A percentile compares a stretch with the other conserved stretches of the same genome.
These are phyloP conservation scores for Globisporangium nodosum DNA, from an alignment of 352 stramenopile species.

Conservation along the genomic window DNA sequence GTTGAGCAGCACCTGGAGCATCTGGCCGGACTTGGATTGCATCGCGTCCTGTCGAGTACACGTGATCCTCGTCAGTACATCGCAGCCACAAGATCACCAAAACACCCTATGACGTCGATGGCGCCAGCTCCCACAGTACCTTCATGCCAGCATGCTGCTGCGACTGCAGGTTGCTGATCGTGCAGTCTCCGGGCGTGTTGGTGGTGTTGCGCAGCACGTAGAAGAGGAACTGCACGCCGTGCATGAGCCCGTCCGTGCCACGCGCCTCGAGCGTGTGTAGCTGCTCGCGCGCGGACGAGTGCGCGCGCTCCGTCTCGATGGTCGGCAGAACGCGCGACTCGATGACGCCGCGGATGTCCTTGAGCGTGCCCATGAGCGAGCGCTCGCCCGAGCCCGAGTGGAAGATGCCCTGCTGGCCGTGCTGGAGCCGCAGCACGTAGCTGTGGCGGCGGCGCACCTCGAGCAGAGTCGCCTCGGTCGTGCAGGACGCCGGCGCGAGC, in stretches of 20 bases:
- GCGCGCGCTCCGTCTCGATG: constrained; percentile 76
- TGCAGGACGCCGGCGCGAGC: constrained; percentile 66
- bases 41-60: constrained; percentile 50
- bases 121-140: constrained; percentile 3
- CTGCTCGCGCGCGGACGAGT: constrained; percentile 78
- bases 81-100: not conserved
- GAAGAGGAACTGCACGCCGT: constrained; percentile 84
- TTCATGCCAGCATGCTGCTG: constrained; percentile 83
- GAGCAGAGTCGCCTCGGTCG: constrained; percentile 69
- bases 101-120: not conserved
- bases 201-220: constrained; percentile 82
- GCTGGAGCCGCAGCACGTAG: constrained; percentile 73
- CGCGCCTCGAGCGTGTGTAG: constrained; percentile 72
- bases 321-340: constrained; percentile 68
- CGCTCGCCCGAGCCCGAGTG: constrained; percentile 70
- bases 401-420: constrained; percentile 78
- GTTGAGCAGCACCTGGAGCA: constrained; percentile 76
- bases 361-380: constrained; percentile 72
- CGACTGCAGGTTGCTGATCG: constrained; percentile 74
- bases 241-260: constrained; percentile 77
- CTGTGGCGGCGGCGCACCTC: constrained; percentile 69
- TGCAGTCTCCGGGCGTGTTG: constrained; percentile 80
- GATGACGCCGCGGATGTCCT: constrained; percentile 79
- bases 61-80: not conserved
- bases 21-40: constrained; percentile 78